phyloP scores from a whole-genome alignment of 495 filamentous ascomycete species.

The Pyrenula massariospora region DNA sequence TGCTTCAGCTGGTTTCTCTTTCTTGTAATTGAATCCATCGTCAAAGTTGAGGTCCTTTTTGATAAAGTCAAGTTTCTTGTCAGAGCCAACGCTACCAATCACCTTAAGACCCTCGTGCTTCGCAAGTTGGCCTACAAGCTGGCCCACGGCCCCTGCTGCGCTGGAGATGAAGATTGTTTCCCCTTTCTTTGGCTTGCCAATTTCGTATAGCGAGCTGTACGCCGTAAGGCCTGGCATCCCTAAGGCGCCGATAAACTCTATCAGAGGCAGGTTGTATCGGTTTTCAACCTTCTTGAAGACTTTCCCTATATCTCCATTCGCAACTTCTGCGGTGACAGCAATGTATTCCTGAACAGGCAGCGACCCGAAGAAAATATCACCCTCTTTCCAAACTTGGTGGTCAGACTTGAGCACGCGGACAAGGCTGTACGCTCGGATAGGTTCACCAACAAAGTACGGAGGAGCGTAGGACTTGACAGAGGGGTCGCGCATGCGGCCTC shows the following conservation, averaged over 20 bases:
- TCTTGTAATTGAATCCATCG: constrained; percentile 70
- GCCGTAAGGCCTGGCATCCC: constrained; percentile 76
- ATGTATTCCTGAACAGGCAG: constrained; percentile 53
- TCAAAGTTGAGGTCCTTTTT: constrained; percentile 55
- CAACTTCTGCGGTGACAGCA: constrained; percentile 13
- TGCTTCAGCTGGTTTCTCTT: constrained; percentile 55
- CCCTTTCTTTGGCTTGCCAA: constrained; percentile 66
- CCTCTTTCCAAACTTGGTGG: constrained; percentile 44
- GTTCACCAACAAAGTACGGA: constrained; percentile 40
- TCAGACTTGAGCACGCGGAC: constrained; percentile 57
- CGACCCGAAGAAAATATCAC: constrained; percentile 52
- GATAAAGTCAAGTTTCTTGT: constrained; percentile 60
- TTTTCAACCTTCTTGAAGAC: constrained; percentile 40
- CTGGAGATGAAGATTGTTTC: constrained; percentile 71
- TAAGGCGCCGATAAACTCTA: constrained; percentile 46
- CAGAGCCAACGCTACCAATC: constrained; percentile 62
- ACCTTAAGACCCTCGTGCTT: constrained; percentile 79
- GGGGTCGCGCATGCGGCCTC: constrained; percentile 37
- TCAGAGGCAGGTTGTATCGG: constrained; percentile 46
- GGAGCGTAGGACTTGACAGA: constrained; percentile 50
- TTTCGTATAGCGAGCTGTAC: constrained; percentile 59
- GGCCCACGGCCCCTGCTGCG: constrained; percentile 65
- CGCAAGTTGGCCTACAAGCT: constrained; percentile 65
- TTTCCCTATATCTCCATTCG: constrained; percentile 36
- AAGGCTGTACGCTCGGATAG: constrained; percentile 46